A percentile compares a stretch with the other conserved stretches of the same genome.
phyloP scores from a whole-genome alignment of 805 yeast genomes.

The Lipomyces yamanashiensis region DNA sequence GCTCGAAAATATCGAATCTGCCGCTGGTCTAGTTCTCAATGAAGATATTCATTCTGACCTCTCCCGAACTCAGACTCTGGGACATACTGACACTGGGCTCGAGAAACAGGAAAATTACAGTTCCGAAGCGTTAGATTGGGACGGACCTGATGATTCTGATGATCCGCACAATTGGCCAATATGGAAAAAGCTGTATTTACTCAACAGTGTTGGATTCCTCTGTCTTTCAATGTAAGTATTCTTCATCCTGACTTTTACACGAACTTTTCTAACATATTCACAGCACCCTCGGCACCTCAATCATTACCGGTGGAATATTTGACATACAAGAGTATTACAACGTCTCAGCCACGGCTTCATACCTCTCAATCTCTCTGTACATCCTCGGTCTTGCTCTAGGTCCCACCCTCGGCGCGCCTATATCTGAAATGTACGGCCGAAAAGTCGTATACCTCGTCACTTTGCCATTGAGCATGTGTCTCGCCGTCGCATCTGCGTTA shows the following conservation, averaged over 20 bases:
- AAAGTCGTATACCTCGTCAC: conserved; percentile 57
- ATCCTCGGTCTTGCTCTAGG: conserved; percentile 79
- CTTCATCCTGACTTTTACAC: neutral
- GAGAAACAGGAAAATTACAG: neutral
- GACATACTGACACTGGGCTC: neutral
- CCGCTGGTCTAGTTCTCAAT: neutral
- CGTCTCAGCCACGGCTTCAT: conserved; percentile 82
- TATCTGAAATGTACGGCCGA: conserved; percentile 62
- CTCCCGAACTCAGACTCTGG: neutral
- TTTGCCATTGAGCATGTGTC: conserved; percentile 50
- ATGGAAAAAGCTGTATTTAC: conserved; percentile 51
- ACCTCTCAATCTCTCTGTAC: conserved; percentile 79
- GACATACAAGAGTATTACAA: conserved; percentile 64
- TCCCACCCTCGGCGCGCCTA: conserved; percentile 63
- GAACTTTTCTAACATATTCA: neutral
- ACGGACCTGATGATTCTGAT: conserved; percentile 77
- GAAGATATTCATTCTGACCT: neutral
- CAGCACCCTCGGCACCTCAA: conserved; percentile 83
- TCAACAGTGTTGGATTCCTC: conserved; percentile 55
- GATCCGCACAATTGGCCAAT: conserved; percentile 84
- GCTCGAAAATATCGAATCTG: neutral
- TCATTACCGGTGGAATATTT: conserved; percentile 79
- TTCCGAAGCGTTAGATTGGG: conserved; percentile 46
- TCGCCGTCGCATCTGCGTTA: conserved; percentile 47
- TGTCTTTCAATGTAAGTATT: conserved; percentile 49